Evolutionary conservation across 306 rosid genomes (phyloP), one percentile per base, ranked within the genome.

Genomic region (Glycine soja): DNA sequence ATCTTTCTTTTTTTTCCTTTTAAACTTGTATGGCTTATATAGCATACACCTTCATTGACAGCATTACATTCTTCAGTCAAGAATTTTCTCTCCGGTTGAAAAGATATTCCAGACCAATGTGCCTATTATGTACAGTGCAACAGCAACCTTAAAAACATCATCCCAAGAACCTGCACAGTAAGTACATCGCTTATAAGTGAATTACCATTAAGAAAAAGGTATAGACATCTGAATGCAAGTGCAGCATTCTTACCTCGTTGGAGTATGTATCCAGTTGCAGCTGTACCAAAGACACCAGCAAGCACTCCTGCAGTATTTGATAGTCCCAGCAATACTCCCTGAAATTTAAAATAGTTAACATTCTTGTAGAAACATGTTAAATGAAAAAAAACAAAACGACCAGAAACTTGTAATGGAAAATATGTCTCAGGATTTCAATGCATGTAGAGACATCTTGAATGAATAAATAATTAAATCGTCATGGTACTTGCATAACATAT

Each of bases 301-400:
- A 95, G 94, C 75, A 95, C 98, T 76, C 98, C 98, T 19, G 97
- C 98, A 0, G 98, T 91, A 86, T 95, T 95, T 46, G 98, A 95
- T 19, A 95, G 84, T 75, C 98, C 98, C 72, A 95, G 79, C 83
- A 95, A 63, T 24, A 95, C 97, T 80, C 98, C 98, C 98, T 95
- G 88, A 54, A 70, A 76, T 91, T 70, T 63, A 63, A 47, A 70
- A 63, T 57, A 45, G 66, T 61, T 64, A 38, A 15, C 70, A 74
- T 62, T 34, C 94, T 18, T 62, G 32, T 75, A 36, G n/a, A 50
- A 24, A 24, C 30, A 24, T 24, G 2, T 24, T 24, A 24, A 24
- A 51, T 12, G 54, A 4, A 68, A 77, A 77, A 72, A 75, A 24
- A 7, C 1, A 10, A 68, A 75, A 81, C 10, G 2, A 45, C 42